These are phyloP conservation scores for Aspergillus sp. DNA, from an alignment of 2,329 filamentous ascomycete genomes.

Conservation along the genomic window DNA sequence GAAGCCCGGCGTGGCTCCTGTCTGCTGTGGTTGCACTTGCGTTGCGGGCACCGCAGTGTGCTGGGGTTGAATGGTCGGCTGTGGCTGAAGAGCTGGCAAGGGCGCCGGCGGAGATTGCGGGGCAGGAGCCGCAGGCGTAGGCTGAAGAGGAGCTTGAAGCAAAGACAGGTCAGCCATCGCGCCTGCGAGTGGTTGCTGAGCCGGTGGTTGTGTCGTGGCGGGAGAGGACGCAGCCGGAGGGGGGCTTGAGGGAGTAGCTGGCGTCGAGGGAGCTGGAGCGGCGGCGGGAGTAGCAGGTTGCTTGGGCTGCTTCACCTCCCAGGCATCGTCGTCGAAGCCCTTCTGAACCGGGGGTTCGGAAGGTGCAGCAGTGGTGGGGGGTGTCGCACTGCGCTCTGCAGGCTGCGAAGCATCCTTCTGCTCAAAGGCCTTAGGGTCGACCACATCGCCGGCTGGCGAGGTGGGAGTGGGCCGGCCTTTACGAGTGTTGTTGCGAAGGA, in stretches of 20 bases:
- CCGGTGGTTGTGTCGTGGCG: constrained; percentile 32
- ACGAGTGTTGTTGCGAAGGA: constrained; percentile 88
- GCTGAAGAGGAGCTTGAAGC: constrained; percentile 61
- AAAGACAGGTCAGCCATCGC: constrained; percentile 70
- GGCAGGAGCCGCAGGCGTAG: constrained; percentile 50
- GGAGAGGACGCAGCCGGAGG: constrained; percentile 34
- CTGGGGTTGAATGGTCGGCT: constrained; percentile 41
- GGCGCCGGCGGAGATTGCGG: constrained; percentile 49
- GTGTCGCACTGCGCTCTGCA: constrained; percentile 47
- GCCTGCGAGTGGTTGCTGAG: constrained; percentile 59
- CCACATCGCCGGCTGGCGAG: constrained; percentile 80
- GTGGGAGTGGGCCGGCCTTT: constrained; percentile 86
- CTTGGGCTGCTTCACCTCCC: constrained; percentile 87
- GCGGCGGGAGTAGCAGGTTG: constrained; percentile 47
- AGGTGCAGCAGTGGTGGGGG: constrained; percentile 50
- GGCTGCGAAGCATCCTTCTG: constrained; percentile 57
- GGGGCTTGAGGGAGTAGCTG: constrained; percentile 34
- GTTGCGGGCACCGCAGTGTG: constrained; percentile 40
- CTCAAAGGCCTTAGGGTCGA: constrained; percentile 84
- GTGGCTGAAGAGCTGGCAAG: constrained; percentile 21
- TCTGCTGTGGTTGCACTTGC: constrained; percentile 39
- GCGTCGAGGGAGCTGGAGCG: constrained; percentile 33
- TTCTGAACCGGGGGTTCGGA: constrained; percentile 53
- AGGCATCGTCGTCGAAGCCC: constrained; percentile 95
- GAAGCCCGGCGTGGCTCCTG: constrained; percentile 51